Conservation (phyloP, 176 grass and related monocot species). For the Oryza meridionalis region DNA sequence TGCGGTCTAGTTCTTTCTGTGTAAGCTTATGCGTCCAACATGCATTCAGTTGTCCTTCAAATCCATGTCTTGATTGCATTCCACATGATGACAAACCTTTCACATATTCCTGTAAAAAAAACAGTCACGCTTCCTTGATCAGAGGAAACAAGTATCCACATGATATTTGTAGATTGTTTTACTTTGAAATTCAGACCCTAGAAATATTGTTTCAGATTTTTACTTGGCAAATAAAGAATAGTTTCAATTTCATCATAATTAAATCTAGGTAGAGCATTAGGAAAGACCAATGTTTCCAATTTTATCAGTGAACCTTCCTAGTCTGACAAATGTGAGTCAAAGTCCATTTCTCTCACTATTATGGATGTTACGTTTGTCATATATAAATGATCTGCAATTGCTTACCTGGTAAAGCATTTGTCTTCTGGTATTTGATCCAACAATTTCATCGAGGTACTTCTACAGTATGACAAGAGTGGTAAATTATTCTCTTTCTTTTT, state of each 20-base stretch:
- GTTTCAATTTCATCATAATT: background rate
- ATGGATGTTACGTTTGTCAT: background rate
- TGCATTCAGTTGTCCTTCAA: constrained; percentile 82
- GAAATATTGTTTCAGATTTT: background rate
- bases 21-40: constrained; percentile 80
- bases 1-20: constrained; percentile 55
- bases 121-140: background rate
- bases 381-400: background rate
- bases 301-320: background rate
- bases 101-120: constrained; percentile 62
- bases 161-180: background rate
- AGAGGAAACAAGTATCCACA: background rate
- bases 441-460: constrained; percentile 75
- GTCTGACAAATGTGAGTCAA: background rate
- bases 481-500: constrained; percentile 12
- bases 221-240: background rate
- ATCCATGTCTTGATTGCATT: constrained; percentile 76
- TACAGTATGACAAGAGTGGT: constrained; percentile 28
- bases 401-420: constrained; percentile 69
- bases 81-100: constrained; percentile 67
- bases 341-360: background rate
- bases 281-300: background rate
- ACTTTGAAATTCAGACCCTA: background rate
- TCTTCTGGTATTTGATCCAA: constrained; percentile 68
- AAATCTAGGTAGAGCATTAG: background rate